phyloP scores from a whole-genome alignment of 129 eudicot genomes.

The Deinandra increscens region DNA sequence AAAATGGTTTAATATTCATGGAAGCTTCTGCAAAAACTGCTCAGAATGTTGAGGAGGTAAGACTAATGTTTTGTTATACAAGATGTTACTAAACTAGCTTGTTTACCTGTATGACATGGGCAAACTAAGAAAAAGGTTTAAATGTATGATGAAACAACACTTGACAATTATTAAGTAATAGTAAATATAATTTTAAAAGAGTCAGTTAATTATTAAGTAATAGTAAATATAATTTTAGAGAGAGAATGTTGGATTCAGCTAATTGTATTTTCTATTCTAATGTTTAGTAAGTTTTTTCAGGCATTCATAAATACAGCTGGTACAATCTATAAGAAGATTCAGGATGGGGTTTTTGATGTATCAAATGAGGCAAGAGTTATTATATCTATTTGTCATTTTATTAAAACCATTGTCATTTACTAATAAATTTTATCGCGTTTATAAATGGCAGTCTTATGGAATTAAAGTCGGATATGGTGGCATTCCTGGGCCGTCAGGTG shows the following conservation, averaged over 20 bases:
- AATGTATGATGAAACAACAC: background rate
- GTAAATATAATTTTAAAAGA: background rate
- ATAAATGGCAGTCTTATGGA: conserved; percentile 62
- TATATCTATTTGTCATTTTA: background rate
- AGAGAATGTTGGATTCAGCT: background rate
- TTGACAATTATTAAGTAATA: background rate
- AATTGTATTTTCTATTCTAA: background rate
- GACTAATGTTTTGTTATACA: background rate
- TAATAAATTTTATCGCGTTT: conserved; percentile 8
- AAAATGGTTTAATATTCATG: conserved; percentile 82
- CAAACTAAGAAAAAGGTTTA: background rate
- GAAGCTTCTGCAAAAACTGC: conserved; percentile 95
- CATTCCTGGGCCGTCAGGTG: conserved; percentile 65
- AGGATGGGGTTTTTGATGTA: conserved; percentile 88
- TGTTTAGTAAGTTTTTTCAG: conserved; percentile 32
- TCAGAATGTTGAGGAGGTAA: conserved; percentile 90
- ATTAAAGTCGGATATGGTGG: conserved; percentile 91
- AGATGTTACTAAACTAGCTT: background rate
- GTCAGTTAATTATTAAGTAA: background rate
- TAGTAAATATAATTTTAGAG: background rate
- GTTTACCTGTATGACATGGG: background rate
- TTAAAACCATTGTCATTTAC: background rate
- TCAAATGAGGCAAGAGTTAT: conserved; percentile 72
- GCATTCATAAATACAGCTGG: conserved; percentile 86
- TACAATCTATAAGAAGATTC: conserved; percentile 81